A percentile compares a stretch with the other conserved stretches of the same genome.
phyloP scores from a whole-genome alignment of 2,329 filamentous ascomycete genomes.

The Neonectria coccinea region DNA sequence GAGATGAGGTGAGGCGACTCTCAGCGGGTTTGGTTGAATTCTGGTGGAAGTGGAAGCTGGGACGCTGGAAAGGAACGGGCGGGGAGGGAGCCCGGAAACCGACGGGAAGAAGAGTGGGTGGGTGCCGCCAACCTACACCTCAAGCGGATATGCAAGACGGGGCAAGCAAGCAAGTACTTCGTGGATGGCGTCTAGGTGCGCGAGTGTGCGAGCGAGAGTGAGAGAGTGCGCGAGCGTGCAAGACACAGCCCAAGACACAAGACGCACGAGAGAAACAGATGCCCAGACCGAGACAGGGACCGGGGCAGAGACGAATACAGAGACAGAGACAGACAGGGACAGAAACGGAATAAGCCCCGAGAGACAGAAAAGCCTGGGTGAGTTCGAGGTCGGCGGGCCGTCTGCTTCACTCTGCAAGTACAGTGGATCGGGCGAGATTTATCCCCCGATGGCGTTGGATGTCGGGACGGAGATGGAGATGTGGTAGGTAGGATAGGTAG shows the following conservation, averaged over 20 bases:
- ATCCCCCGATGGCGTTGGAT: neutral
- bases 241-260: conserved; percentile 14
- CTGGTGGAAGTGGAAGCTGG: conserved; percentile 20
- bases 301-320: conserved; percentile 3
- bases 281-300: conserved; percentile 8
- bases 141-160: conserved; percentile 23
- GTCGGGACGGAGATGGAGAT: neutral
- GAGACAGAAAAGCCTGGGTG: conserved; percentile 6
- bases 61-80: conserved; percentile 22
- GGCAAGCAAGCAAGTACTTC: conserved; percentile 1
- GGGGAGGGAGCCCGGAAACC: conserved; percentile 28
- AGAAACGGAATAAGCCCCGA: conserved; percentile 6
- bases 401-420: neutral
- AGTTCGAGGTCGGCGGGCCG: neutral
- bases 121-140: conserved; percentile 21
- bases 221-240: conserved; percentile 10
- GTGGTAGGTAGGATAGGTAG: conserved; percentile 11
- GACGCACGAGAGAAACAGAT: conserved; percentile 14
- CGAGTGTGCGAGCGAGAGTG: neutral
- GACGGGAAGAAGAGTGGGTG: conserved; percentile 22
- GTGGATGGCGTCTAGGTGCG: conserved; percentile 6
- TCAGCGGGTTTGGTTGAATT: conserved; percentile 7
- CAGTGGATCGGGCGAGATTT: neutral
- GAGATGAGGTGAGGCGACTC: conserved; percentile 13
- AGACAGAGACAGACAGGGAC: conserved; percentile 9